Base-by-base conservation (phyloP, 108 stramenopile species). In the Discostella stelligeroides region DNA sequence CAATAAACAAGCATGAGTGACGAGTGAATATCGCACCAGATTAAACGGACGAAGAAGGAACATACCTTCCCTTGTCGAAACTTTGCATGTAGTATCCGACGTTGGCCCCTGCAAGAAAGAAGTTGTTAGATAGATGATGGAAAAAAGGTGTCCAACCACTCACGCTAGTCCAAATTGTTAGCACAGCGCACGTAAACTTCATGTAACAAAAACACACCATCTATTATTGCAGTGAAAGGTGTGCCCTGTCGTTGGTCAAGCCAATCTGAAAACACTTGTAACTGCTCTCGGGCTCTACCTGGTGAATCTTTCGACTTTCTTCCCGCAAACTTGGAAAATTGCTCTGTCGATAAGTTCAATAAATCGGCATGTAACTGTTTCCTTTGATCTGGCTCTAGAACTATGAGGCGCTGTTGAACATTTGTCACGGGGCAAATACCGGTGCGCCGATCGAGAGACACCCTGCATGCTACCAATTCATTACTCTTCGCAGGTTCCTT, bases 21-120 rank as follows among this genome's bases (percentile, higher is more conserved):
- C 34, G 88, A 51, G 79, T 63, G 60, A 68, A 89, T 38, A 75
- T 34, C 6, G 34, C 34, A 34, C 3, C 3, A 34, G 34, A 34
- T 34, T 3, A 34, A 34, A 34, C n/a, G n/a, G 34, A 34, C 34
- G 5, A 34, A 34, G 3, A 34, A 34, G 34, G 34, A 34, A 34
- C 34, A 34, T 34, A 34, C 34, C 34, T 34, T 13, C 92, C 93
- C 30, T 84, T 66, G 17, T 85, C 79, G 66, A 89, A 95, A 53
- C 84, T 91, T 72, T 94, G 93, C 82, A 88, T 85, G 65, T 86
- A 94, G 46, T 91, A 92, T 6, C 83, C 92, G 24, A 89, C 76
- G 65, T 94, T 94, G 29, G 89, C 79, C 45, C 92, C 34, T 34
- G 34, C 3, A 34, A 34, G 34, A 34, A 6, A 34, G 34, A 3